A percentile compares a stretch with the other conserved stretches of the same genome.
phyloP scores from a whole-genome alignment of 257 asterid species.

The Solanum peruvianum region DNA sequence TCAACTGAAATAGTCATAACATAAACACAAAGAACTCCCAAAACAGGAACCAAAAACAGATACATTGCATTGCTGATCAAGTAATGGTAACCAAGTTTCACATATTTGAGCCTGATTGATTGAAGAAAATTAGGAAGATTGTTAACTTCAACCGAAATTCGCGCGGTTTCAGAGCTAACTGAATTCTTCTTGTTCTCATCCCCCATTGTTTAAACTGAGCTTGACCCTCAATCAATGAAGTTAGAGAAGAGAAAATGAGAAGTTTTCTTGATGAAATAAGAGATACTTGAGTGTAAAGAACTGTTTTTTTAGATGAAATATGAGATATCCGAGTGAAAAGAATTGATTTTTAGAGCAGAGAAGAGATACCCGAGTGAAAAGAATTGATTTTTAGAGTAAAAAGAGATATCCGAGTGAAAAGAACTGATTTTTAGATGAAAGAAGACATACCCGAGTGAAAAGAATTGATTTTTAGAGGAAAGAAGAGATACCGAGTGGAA shows the following conservation, averaged over 20 bases:
- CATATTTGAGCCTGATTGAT: conserved; percentile 32
- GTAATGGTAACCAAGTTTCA: conserved; percentile 29
- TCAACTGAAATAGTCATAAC: conserved; percentile 3
- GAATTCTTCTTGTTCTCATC: background rate
- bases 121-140: conserved; percentile 22
- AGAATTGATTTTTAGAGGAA: background rate
- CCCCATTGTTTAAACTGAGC: conserved; percentile 1
- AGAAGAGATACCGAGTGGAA: background rate
- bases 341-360: background rate
- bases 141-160: background rate
- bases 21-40: conserved; percentile 4
- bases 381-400: background rate
- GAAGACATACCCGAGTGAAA: background rate
- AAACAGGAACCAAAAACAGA: conserved; percentile 9
- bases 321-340: background rate
- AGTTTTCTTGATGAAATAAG: background rate
- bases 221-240: background rate
- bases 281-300: background rate
- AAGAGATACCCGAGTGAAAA: background rate
- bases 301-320: background rate
- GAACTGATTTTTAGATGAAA: background rate
- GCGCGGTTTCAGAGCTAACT: background rate
- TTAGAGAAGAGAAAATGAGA: background rate
- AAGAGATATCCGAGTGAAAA: background rate
- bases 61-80: conserved; percentile 19